A percentile compares a stretch with the other conserved stretches of the same genome.
Evolutionary conservation across 805 yeast genomes (phyloP).

Genomic region (Huiozyma naganishii): DNA sequence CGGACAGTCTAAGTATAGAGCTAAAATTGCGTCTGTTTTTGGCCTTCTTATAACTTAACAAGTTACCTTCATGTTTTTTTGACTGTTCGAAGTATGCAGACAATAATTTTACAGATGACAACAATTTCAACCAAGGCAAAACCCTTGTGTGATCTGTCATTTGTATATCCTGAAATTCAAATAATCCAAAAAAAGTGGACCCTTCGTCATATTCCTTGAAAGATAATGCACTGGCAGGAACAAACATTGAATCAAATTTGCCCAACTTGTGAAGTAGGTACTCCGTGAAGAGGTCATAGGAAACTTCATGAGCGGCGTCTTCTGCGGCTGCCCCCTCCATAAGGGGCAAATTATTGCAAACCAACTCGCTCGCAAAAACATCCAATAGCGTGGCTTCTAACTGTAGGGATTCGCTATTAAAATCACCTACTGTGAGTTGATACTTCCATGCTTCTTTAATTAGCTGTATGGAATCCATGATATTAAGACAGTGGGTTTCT

Average conservation of each 20-base stretch:
- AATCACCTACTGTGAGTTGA: constrained; percentile 27
- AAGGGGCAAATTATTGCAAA: constrained; percentile 21
- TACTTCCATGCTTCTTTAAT: constrained; percentile 31
- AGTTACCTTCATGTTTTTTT: not conserved
- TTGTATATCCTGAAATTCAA: constrained; percentile 11
- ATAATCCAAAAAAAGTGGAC: no score
- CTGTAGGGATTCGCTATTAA: constrained; percentile 34
- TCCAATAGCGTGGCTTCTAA: constrained; percentile 37
- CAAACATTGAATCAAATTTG: constrained; percentile 6
- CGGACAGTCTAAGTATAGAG: constrained; percentile 9
- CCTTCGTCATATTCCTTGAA: not conserved
- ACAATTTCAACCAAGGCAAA: constrained; percentile 13
- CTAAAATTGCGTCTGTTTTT: constrained; percentile 7
- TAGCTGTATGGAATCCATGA: constrained; percentile 29
- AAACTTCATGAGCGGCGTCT: not conserved
- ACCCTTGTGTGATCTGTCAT: constrained; percentile 5
- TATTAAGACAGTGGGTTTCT: constrained; percentile 32
- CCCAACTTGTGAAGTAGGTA: constrained; percentile 9
- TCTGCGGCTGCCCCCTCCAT: constrained; percentile 9
- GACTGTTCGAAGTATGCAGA: constrained; percentile 7
- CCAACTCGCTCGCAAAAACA: constrained; percentile 34
- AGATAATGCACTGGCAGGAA: not conserved
- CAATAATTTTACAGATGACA: constrained; percentile 11
- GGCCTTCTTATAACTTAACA: constrained; percentile 15
- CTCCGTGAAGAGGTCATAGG: constrained; percentile 6